Evolutionary conservation across 805 yeast species (phyloP).

Genomic region (Naumovozyma castellii): DNA sequence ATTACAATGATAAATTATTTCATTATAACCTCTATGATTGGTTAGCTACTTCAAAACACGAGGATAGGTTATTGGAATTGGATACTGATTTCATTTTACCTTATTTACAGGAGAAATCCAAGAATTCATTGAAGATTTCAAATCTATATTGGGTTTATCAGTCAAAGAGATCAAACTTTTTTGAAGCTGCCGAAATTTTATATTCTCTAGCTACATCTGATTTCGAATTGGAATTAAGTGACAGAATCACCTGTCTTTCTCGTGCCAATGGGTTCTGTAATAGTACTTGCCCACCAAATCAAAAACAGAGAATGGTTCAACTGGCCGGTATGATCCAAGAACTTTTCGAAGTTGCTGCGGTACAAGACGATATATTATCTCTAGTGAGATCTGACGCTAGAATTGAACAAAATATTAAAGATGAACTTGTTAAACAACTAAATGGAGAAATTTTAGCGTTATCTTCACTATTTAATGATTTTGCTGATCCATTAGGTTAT

Average conservation of each 20-base stretch:
- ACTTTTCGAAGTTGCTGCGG: conserved; percentile 73
- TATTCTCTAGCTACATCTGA: conserved; percentile 66
- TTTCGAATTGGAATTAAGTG: conserved; percentile 55
- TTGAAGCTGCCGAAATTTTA: conserved; percentile 75
- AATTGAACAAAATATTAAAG: conserved; percentile 36
- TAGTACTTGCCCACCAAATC: conserved; percentile 66
- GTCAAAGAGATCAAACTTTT: conserved; percentile 69
- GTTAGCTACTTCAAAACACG: conserved; percentile 70
- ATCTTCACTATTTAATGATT: conserved; percentile 75
- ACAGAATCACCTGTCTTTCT: conserved; percentile 79
- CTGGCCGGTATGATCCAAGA: conserved; percentile 65
- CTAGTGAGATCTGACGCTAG: conserved; percentile 45
- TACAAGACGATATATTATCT: conserved; percentile 49
- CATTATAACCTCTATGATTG: conserved; percentile 90
- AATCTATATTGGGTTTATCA: conserved; percentile 83
- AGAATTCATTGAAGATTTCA: conserved; percentile 60
- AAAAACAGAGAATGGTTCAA: conserved; percentile 67
- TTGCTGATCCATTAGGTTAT: conserved; percentile 80
- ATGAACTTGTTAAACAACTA: conserved; percentile 43
- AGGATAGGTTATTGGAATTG: conserved; percentile 67
- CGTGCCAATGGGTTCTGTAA: conserved; percentile 90
- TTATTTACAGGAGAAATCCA: conserved; percentile 61
- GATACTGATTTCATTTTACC: conserved; percentile 74
- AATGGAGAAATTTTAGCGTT: conserved; percentile 59
- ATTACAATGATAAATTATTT: conserved; percentile 71